Conservation (phyloP, 2,329 filamentous ascomycete species). For the Botrytis medusae region DNA sequence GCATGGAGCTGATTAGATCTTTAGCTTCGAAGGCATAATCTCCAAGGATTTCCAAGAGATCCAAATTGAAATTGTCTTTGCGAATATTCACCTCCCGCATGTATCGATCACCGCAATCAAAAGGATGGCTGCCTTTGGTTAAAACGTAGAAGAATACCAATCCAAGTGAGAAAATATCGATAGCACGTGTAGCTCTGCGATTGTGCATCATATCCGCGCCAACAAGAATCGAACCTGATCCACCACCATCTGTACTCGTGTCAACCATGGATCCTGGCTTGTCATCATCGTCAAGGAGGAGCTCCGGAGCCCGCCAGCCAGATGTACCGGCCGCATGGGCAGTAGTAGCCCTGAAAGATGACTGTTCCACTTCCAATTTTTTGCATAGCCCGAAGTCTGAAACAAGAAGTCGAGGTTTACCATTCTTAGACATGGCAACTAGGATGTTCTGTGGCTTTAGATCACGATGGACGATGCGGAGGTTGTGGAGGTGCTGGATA, state of each 20-base stretch:
- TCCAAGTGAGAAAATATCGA: slow-evolving; percentile 95
- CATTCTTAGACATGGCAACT: slow-evolving; percentile 70
- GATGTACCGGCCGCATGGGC: slow-evolving; percentile 90
- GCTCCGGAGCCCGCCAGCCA: slow-evolving; percentile 93
- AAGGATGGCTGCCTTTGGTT: slow-evolving; percentile 87
- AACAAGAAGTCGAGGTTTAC: slow-evolving; percentile 80
- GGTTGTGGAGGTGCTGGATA: slow-evolving; percentile 81
- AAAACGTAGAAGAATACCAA: slow-evolving; percentile 99
- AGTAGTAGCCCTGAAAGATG: slow-evolving; percentile 91
- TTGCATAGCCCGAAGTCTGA: slow-evolving; percentile 98
- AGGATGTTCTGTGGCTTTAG: slow-evolving; percentile 98
- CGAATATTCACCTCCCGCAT: slow-evolving; percentile 98
- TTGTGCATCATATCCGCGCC: slow-evolving; percentile 58
- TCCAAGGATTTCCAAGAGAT: slow-evolving; percentile 71
- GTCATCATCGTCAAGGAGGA: slow-evolving; percentile 77
- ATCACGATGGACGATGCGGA: slow-evolving; percentile 95
- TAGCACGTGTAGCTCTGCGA: slow-evolving; percentile 87
- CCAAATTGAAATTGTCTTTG: slow-evolving; percentile 75
- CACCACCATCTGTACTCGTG: slow-evolving; percentile 59
- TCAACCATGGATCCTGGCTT: slow-evolving; percentile 51
- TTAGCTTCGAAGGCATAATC: slow-evolving; percentile 84
- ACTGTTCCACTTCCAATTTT: slow-evolving; percentile 91
- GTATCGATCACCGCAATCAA: slow-evolving; percentile 90
- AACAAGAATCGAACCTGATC: slow-evolving; percentile 58
- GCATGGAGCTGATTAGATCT: slow-evolving; percentile 83